A percentile compares a stretch with the other conserved stretches of the same genome.
These are phyloP conservation scores for Suillus variegatus DNA, from an alignment of 768 basidiomycete genomes.

Conservation along the genomic window DNA sequence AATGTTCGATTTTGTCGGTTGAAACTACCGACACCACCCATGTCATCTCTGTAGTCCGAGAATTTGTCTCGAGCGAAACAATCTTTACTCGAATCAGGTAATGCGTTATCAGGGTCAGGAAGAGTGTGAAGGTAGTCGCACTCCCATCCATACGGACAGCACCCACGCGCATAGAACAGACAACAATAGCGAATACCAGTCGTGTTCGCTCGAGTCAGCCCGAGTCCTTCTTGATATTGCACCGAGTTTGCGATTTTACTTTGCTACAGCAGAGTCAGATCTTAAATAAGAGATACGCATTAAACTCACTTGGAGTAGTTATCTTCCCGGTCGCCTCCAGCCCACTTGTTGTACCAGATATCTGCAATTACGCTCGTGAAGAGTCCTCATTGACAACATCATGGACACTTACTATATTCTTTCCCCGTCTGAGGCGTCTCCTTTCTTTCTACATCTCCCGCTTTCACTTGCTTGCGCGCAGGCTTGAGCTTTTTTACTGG, in stretches of 20 bases:
- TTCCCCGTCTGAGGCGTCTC: slow-evolving; percentile 92
- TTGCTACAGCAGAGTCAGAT: slow-evolving; percentile 53
- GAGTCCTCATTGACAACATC: not conserved
- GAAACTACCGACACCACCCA: slow-evolving; percentile 99
- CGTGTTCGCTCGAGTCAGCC: slow-evolving; percentile 94
- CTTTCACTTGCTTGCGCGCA: slow-evolving; percentile 90
- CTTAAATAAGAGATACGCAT: not conserved
- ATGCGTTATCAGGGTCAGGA: slow-evolving; percentile 63
- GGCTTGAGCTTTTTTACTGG: slow-evolving; percentile 76
- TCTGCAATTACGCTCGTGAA: slow-evolving; percentile 46
- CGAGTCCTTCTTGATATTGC: slow-evolving; percentile 83
- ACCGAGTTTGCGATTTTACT: slow-evolving; percentile 91
- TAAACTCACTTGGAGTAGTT: slow-evolving; percentile 85
- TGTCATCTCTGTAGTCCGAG: slow-evolving; percentile 96
- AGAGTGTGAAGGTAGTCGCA: slow-evolving; percentile 95
- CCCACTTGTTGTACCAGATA: slow-evolving; percentile 99
- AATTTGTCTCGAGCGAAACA: slow-evolving; percentile 98
- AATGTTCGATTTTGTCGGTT: slow-evolving; percentile 91
- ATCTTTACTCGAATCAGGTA: slow-evolving; percentile 93
- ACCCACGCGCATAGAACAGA: slow-evolving; percentile 93
- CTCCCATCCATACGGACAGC: slow-evolving; percentile 98
- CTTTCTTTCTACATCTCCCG: slow-evolving; percentile 87
- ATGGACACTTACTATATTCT: slow-evolving; percentile 79
- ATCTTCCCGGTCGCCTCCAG: slow-evolving; percentile 98
- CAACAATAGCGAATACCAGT: slow-evolving; percentile 92